phyloP scores from a whole-genome alignment of 73 alveolate species.

The Blepharisma japonicum region DNA sequence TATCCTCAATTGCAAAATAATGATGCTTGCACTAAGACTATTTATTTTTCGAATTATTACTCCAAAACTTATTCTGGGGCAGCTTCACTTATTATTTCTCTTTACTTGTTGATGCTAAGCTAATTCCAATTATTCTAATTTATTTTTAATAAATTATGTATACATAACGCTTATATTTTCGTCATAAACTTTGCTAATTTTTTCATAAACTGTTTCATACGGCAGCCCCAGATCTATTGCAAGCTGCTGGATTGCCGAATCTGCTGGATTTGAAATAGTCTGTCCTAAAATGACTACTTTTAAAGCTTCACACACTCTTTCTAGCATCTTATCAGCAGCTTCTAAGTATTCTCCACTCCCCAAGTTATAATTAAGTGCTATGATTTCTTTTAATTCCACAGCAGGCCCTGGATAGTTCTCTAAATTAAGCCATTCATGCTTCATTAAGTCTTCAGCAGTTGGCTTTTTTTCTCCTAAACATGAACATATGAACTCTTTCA shows the following conservation, averaged over 20 bases:
- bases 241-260: no score
- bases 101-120: no score
- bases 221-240: no score
- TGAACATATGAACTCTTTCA: not conserved
- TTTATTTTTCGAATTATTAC: no score
- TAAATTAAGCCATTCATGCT: not conserved
- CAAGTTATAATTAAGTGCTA: not conserved
- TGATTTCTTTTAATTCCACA: not conserved
- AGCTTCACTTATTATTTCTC: no score
- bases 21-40: slow-evolving; percentile 31
- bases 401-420: not conserved
- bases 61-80: no score
- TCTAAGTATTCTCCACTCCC: not conserved
- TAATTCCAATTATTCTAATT: no score
- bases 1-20: slow-evolving; percentile 46
- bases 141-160: no score
- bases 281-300: not conserved
- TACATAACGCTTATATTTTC: no score
- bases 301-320: not conserved
- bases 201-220: no score
- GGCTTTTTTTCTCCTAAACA: not conserved
- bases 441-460: not conserved
- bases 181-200: no score
- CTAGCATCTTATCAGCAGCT: not conserved
- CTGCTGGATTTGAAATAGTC: not conserved